A percentile compares a stretch with the other conserved stretches of the same genome.
Conservation (phyloP, 129 eudicot genomes). For the Flaveria linearis region DNA sequence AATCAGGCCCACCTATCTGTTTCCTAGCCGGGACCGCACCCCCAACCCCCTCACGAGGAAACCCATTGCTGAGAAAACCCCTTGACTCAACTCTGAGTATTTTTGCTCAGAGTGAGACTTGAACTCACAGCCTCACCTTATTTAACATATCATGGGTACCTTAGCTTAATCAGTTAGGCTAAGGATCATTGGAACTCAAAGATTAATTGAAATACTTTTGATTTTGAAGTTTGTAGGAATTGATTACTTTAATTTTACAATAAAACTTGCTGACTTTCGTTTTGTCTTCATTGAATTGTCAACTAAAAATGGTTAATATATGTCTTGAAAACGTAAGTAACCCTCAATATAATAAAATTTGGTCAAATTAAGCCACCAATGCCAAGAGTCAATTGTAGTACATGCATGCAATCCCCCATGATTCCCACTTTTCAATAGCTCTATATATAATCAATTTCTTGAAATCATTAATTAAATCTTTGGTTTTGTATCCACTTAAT, state of each 20-base stretch:
- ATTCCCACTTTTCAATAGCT: slow-evolving; percentile 36
- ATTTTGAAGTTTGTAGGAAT: slow-evolving; percentile 20
- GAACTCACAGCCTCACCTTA: too few relatives aligned
- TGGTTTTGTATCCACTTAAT: not conserved
- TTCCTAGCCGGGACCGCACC: too few relatives aligned
- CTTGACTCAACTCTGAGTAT: too few relatives aligned
- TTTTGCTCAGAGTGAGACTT: too few relatives aligned
- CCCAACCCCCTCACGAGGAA: too few relatives aligned
- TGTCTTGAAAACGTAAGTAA: slow-evolving; percentile 37
- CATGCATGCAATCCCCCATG: slow-evolving; percentile 33
- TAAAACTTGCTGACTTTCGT: slow-evolving; percentile 35
- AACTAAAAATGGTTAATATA: slow-evolving; percentile 27
- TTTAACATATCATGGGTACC: too few relatives aligned
- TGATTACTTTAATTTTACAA: not conserved
- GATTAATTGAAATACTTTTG: not conserved
- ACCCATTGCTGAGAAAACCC: too few relatives aligned
- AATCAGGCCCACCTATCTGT: too few relatives aligned
- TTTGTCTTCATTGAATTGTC: slow-evolving; percentile 32
- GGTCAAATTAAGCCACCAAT: slow-evolving; percentile 45
- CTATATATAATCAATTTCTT: not conserved
- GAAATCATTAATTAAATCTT: slow-evolving; percentile 28
- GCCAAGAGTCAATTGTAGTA: slow-evolving; percentile 45
- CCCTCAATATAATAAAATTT: slow-evolving; percentile 30
- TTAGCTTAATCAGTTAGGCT: too few relatives aligned
- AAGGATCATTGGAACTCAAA: too few relatives aligned